phyloP scores from a whole-genome alignment of 1,284 basidiomycete species.

The Chalciporus piperatoides region DNA sequence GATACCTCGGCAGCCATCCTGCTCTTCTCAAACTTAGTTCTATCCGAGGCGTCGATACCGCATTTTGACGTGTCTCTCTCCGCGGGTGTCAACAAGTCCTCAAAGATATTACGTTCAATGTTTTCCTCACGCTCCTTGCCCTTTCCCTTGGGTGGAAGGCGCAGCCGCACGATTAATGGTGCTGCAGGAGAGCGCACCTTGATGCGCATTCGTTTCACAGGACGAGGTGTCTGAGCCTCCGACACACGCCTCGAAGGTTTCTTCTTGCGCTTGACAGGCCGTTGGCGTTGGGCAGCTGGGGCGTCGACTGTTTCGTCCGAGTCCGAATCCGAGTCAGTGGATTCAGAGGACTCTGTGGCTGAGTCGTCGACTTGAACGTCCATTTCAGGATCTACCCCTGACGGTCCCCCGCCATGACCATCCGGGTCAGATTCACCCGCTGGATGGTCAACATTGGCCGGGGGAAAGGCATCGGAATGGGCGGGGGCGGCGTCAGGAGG shows the following conservation, averaged over 20 bases:
- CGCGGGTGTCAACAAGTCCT: conserved; percentile 67
- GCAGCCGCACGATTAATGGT: conserved; percentile 47
- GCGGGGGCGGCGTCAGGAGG: conserved; percentile 18
- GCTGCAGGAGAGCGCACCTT: conserved; percentile 37
- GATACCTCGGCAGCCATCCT: conserved; percentile 69
- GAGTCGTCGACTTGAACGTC: conserved; percentile 19
- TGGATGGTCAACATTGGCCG: conserved; percentile 4
- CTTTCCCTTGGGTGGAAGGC: conserved; percentile 54
- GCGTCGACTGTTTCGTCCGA: conserved; percentile 23
- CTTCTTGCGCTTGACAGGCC: conserved; percentile 29
- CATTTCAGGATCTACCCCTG: conserved; percentile 19
- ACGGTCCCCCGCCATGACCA: conserved; percentile 4
- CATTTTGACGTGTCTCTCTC: conserved; percentile 81
- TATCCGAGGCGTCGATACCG: conserved; percentile 63
- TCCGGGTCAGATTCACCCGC: conserved; percentile 8
- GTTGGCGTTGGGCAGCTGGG: conserved; percentile 11
- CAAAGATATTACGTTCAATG: conserved; percentile 64
- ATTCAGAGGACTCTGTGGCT: conserved; percentile 24
- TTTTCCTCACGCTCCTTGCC: conserved; percentile 62
- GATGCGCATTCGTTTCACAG: conserved; percentile 40
- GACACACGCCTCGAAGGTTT: conserved; percentile 26
- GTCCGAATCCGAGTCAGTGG: conserved; percentile 35
- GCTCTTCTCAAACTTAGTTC: conserved; percentile 73
- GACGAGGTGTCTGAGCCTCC: conserved; percentile 27
- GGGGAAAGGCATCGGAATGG: conserved; percentile 7